phyloP scores from a whole-genome alignment of 805 yeast species.

The Barnettozyma botsteinii region DNA sequence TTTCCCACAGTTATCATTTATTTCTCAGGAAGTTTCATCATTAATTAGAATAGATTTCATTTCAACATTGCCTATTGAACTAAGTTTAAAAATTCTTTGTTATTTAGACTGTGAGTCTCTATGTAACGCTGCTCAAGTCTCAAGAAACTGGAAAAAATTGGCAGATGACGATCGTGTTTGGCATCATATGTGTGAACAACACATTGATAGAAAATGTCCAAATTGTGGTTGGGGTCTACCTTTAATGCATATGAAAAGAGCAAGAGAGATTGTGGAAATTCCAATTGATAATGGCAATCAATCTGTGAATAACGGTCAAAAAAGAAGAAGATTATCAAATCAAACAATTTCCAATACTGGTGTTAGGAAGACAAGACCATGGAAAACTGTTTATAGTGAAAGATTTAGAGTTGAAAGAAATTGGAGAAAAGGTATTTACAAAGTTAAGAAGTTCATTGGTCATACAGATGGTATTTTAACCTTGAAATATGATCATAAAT shows the following conservation, averaged over 20 bases:
- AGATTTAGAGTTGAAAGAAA: slow-evolving; percentile 86
- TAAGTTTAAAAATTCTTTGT: slow-evolving; percentile 78
- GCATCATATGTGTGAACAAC: slow-evolving; percentile 98
- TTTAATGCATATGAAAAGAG: slow-evolving; percentile 79
- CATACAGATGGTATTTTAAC: slow-evolving; percentile 89
- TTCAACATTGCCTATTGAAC: slow-evolving; percentile 76
- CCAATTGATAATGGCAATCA: slow-evolving; percentile 8
- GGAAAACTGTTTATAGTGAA: slow-evolving; percentile 94
- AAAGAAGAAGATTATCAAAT: slow-evolving; percentile 25
- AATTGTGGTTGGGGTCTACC: slow-evolving; percentile 99
- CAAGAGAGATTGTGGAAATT: slow-evolving; percentile 38
- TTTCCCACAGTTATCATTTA: slow-evolving; percentile 86
- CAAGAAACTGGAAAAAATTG: slow-evolving; percentile 74
- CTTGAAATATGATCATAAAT: slow-evolving; percentile 74
- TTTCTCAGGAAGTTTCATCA: slow-evolving; percentile 71
- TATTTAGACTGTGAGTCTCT: slow-evolving; percentile 90
- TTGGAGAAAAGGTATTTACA: slow-evolving; percentile 83
- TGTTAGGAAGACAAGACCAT: slow-evolving; percentile 59
- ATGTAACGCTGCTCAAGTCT: slow-evolving; percentile 91
- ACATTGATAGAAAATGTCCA: slow-evolving; percentile 94
- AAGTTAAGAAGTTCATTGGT: slow-evolving; percentile 60
- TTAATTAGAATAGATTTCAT: slow-evolving; percentile 87
- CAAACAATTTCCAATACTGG: slow-evolving; percentile 19
- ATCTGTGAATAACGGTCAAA: slow-evolving; percentile 12
- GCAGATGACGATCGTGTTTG: slow-evolving; percentile 97